Evolutionary conservation across 75 land plant genomes (phyloP).

Genomic region (Gnetum montanum): DNA sequence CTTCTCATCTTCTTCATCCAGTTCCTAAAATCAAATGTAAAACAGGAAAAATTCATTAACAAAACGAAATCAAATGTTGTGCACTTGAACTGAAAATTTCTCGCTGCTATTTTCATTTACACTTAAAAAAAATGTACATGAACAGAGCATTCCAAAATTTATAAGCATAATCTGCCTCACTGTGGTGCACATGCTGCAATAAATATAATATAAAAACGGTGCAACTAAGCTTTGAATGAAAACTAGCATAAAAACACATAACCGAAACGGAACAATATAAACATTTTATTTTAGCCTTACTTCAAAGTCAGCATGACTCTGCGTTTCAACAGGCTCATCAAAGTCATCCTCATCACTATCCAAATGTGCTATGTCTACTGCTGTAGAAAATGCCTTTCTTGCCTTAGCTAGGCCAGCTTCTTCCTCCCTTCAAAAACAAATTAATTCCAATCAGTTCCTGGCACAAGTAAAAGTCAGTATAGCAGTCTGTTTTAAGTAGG

Average conservation of each 20-base stretch:
- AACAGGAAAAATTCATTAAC: not conserved
- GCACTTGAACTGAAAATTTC: no score
- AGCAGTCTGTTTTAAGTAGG: not conserved
- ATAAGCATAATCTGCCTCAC: no score
- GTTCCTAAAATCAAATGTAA: not conserved
- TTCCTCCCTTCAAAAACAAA: constrained; percentile 18
- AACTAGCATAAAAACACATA: no score
- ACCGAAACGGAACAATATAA: no score
- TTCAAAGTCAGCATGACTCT: constrained; percentile 40
- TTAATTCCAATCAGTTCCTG: not conserved
- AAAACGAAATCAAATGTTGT: no score
- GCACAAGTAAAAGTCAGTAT: not conserved
- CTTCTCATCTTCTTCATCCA: constrained; percentile 32
- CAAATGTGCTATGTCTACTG: constrained; percentile 10
- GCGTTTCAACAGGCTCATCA: constrained; percentile 51
- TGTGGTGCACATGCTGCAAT: no score
- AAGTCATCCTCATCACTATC: constrained; percentile 64
- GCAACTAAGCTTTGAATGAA: no score
- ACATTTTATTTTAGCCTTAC: no score
- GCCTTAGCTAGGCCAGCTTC: constrained; percentile 33
- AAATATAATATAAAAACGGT: no score
- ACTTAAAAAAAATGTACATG: no score
- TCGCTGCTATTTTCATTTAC: no score
- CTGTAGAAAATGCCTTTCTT: constrained; percentile 27
- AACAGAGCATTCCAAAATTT: no score